Percentiles rank a stretch among this genome's conserved stretches.
phyloP scores from a whole-genome alignment of 2,329 filamentous ascomycete genomes.

The Stenocarpella maydis region DNA sequence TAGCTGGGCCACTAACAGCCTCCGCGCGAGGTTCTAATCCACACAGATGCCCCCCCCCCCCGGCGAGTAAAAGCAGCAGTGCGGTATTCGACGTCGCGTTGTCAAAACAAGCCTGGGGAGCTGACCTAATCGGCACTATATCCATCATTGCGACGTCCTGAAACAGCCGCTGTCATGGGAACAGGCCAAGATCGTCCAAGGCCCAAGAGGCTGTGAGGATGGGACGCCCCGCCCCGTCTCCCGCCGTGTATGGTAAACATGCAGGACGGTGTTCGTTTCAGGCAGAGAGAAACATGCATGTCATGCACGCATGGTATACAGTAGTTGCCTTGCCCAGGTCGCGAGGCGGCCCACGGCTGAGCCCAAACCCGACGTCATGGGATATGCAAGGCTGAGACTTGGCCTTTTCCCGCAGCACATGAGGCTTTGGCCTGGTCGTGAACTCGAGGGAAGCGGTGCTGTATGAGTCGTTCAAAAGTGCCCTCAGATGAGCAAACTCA shows the following conservation, averaged over 20 bases:
- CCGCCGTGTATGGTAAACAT: conserved; percentile 6
- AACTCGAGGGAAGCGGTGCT: neutral
- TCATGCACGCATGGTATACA: conserved; percentile 4
- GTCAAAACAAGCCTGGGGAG: conserved; percentile 5
- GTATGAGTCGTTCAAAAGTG: neutral
- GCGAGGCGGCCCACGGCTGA: neutral
- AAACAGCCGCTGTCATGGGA: conserved; percentile 29
- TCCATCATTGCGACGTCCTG: conserved; percentile 8
- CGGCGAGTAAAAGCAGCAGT: neutral
- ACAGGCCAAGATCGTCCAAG: conserved; percentile 12
- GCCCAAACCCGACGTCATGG: conserved; percentile 14
- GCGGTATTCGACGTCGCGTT: neutral
- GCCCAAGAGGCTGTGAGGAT: neutral
- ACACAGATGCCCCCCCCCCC: neutral
- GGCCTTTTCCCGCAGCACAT: conserved; percentile 14
- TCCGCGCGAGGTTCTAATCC: neutral
- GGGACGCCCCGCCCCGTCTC: conserved; percentile 9
- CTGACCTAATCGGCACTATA: conserved; percentile 25
- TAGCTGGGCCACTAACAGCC: neutral
- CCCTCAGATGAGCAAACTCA: too few relatives aligned
- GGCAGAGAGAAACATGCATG: conserved; percentile 11
- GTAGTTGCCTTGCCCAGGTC: neutral
- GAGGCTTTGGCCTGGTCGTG: neutral
- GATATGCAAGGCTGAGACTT: conserved; percentile 34
- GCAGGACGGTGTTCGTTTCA: conserved; percentile 32